Evolutionary conservation across 2,329 filamentous ascomycete genomes (phyloP).

Genomic region (Claviceps sp.): DNA sequence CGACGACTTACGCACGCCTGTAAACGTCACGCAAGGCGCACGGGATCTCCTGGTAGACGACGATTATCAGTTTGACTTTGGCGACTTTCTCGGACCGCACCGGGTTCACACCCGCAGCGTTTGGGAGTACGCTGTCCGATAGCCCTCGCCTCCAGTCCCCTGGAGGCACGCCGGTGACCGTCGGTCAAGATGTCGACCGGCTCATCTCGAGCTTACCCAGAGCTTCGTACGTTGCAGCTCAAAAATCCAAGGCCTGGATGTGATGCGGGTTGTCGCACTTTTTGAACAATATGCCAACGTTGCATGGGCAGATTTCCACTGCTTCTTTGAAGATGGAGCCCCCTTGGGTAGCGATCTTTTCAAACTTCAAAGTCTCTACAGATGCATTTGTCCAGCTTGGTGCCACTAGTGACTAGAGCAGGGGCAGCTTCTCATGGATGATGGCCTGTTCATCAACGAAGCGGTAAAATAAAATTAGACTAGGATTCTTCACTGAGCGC

Average conservation of each 20-base stretch:
- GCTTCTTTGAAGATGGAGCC: slow-evolving; percentile 29
- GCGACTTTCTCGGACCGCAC: too few relatives aligned
- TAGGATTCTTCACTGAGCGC: not conserved
- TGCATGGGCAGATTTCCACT: slow-evolving; percentile 24
- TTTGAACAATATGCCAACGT: slow-evolving; percentile 13
- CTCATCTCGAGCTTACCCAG: slow-evolving; percentile 22
- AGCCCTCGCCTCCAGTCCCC: too few relatives aligned
- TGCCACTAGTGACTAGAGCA: slow-evolving; percentile 18
- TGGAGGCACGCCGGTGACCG: too few relatives aligned
- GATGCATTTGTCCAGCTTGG: slow-evolving; percentile 13
- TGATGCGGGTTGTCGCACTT: slow-evolving; percentile 25
- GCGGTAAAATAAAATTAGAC: not conserved
- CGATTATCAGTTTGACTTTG: too few relatives aligned
- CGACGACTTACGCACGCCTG: too few relatives aligned
- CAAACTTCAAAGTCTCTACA: slow-evolving; percentile 21
- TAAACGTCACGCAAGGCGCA: too few relatives aligned
- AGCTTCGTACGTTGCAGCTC: slow-evolving; percentile 26
- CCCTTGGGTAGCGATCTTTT: slow-evolving; percentile 17
- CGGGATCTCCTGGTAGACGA: too few relatives aligned
- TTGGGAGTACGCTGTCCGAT: too few relatives aligned
- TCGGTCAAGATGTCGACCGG: too few relatives aligned
- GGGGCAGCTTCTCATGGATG: slow-evolving; percentile 23
- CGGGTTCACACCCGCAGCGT: too few relatives aligned
- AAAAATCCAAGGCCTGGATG: slow-evolving; percentile 27
- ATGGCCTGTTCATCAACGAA: slow-evolving; percentile 14